Evolutionary conservation across 352 stramenopile species (phyloP).

Genomic region (Pythium aristosporum): DNA sequence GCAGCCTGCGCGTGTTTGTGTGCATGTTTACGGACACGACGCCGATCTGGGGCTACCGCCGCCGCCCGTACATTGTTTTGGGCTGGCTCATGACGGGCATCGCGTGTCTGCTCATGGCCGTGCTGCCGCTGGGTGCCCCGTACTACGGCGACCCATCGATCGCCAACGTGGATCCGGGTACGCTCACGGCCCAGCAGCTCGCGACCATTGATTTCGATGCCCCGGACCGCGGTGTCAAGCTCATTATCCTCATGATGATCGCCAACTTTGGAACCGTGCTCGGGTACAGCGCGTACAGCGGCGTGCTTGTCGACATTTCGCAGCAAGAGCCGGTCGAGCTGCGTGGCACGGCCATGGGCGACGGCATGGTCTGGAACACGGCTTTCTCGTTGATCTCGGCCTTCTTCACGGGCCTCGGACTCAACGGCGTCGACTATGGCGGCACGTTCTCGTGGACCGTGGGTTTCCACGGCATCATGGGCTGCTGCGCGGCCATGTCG

Average conservation of each 20-base stretch:
- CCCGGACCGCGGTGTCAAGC: conserved; percentile 38
- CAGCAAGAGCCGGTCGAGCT: conserved; percentile 46
- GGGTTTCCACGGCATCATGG: conserved; percentile 54
- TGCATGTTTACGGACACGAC: conserved; percentile 43
- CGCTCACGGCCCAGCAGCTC: conserved; percentile 37
- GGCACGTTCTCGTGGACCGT: conserved; percentile 50
- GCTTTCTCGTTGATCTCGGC: conserved; percentile 41
- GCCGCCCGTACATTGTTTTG: conserved; percentile 44
- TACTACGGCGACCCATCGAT: conserved; percentile 55
- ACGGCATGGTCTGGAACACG: conserved; percentile 21
- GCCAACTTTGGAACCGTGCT: conserved; percentile 51
- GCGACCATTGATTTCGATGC: conserved; percentile 45
- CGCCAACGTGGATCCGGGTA: conserved; percentile 25
- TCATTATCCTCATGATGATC: conserved; percentile 59
- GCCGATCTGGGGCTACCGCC: conserved; percentile 44
- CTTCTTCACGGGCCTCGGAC: conserved; percentile 51
- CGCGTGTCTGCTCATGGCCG: conserved; percentile 37
- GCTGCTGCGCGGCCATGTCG: conserved; percentile 34
- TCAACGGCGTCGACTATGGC: conserved; percentile 58
- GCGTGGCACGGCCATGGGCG: conserved; percentile 38
- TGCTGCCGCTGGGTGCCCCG: conserved; percentile 37
- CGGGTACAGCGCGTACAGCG: conserved; percentile 42
- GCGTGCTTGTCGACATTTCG: conserved; percentile 51
- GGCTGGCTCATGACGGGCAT: conserved; percentile 36
- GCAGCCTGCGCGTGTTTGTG: conserved; percentile 38